Evolutionary conservation across 176 grass and related monocot genomes (phyloP), one percentile per base, ranked within the genome.

Genomic region (Oryza nivara): DNA sequence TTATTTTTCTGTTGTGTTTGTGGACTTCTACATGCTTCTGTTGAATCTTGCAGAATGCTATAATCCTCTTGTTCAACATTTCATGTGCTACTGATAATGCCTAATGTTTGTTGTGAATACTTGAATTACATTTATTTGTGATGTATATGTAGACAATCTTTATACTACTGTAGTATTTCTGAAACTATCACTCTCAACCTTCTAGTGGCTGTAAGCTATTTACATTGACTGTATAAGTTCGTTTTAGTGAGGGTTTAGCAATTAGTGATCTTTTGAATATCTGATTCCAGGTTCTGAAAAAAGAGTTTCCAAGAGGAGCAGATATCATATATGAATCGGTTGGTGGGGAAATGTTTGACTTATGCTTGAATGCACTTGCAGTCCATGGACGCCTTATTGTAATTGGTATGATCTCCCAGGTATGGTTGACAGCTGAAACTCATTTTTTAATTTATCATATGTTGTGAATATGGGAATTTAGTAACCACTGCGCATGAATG

Each of bases 351-450:
- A 99, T 99, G 96, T 99, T 99, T 81, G 78, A 94, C 78, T 40
- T 86, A 47, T 99, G 88, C 75, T 88, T 96, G 86, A 99, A 99
- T 92, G 96, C 96, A 69, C 84, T 99, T 38, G 86, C 91, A 89
- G 70, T 99, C 74, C 82, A 94, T 84, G 96, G 96, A 58, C 88
- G 68, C 41, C 91, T 99, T 52, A 79, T 99, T 89, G 86, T 99
- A 76, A 99, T 99, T 45, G 96, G 96, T 56, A 99, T 99, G 96
- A 94, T 98, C 25, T 98, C 96, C 86, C 96, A 98, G 96, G 93
- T 95, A 91, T 6, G 34, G 65, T 72, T 67, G 16, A 12, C 43
- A 80, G 30, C 25, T 72, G 32, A 80, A 78, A 65, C 14, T 51
- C 30, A 28, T 74, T 81, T 32, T 7, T 77, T 71, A 10, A 51